Percentiles rank a stretch among this genome's conserved stretches.
Evolutionary conservation across 2,329 filamentous ascomycete genomes (phyloP).

Genomic region (Lojkania enalia): DNA sequence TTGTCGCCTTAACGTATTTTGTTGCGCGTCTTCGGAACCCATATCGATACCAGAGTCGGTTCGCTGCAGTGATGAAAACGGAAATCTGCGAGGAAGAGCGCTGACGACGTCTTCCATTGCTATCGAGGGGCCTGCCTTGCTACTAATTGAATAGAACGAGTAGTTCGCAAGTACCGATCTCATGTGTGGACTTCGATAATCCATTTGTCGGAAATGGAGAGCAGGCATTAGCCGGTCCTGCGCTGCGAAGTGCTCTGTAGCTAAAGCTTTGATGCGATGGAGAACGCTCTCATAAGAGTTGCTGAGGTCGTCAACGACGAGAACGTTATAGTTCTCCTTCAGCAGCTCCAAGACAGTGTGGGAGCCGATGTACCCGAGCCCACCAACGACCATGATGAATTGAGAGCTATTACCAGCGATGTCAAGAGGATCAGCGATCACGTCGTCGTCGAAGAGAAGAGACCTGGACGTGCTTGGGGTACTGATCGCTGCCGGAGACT

Average conservation of each 20-base stretch:
- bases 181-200: constrained; percentile 52
- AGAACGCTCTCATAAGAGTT: constrained; percentile 51
- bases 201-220: constrained; percentile 52
- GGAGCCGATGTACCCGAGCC: constrained; percentile 60
- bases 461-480: constrained; percentile 53
- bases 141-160: constrained; percentile 28
- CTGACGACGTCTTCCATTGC: constrained; percentile 10
- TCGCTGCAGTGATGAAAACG: constrained; percentile 32
- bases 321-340: constrained; percentile 58
- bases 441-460: constrained; percentile 53
- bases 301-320: constrained; percentile 51
- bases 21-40: constrained; percentile 27
- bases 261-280: constrained; percentile 41
- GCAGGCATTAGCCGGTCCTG: constrained; percentile 48
- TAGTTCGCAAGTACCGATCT: constrained; percentile 50
- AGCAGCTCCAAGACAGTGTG: constrained; percentile 60
- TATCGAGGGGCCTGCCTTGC: constrained; percentile 16
- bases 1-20: constrained; percentile 28
- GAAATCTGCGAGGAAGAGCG: constrained; percentile 31
- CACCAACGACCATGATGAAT: constrained; percentile 58
- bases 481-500: constrained; percentile 32
- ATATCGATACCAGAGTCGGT: constrained; percentile 39
- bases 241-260: constrained; percentile 43
- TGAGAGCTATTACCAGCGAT: constrained; percentile 42
- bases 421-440: constrained; percentile 47